A percentile compares a stretch with the other conserved stretches of the same genome.
Evolutionary conservation across 116 monocot species (phyloP).

Genomic region (Posidonia oceanica): DNA sequence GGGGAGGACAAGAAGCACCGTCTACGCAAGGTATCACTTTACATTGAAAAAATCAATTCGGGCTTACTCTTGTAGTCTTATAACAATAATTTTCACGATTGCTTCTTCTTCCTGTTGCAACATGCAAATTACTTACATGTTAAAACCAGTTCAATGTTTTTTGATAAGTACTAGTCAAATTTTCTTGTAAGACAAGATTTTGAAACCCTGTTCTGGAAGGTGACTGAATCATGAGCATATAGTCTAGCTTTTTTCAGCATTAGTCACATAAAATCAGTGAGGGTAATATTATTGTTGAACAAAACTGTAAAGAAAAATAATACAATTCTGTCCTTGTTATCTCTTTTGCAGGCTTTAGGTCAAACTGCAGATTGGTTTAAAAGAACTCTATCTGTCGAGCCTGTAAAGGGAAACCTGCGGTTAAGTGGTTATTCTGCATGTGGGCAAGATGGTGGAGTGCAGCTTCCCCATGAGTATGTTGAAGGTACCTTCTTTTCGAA

Average conservation of each 20-base stretch:
- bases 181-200: no score
- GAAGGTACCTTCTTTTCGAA: slow-evolving; percentile 35
- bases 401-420: slow-evolving; percentile 86
- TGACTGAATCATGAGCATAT: no score
- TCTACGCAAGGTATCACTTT: slow-evolving; percentile 64
- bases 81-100: no score
- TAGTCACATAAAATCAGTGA: no score
- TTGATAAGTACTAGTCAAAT: no score
- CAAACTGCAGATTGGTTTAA: slow-evolving; percentile 94
- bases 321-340: background rate
- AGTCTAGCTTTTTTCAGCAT: no score
- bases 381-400: slow-evolving; percentile 79
- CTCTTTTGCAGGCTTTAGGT: slow-evolving; percentile 51
- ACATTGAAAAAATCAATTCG: background rate
- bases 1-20: slow-evolving; percentile 85
- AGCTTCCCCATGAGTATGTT: slow-evolving; percentile 90
- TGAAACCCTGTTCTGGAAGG: no score
- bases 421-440: slow-evolving; percentile 99
- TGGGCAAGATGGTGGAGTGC: slow-evolving; percentile 99
- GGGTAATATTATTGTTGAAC: background rate
- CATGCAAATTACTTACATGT: no score
- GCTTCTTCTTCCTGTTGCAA: no score
- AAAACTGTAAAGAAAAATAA: background rate
- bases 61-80: background rate
- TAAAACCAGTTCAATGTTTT: no score